Conservation (phyloP, 129 eudicot species). For the Lonicera japonica region DNA sequence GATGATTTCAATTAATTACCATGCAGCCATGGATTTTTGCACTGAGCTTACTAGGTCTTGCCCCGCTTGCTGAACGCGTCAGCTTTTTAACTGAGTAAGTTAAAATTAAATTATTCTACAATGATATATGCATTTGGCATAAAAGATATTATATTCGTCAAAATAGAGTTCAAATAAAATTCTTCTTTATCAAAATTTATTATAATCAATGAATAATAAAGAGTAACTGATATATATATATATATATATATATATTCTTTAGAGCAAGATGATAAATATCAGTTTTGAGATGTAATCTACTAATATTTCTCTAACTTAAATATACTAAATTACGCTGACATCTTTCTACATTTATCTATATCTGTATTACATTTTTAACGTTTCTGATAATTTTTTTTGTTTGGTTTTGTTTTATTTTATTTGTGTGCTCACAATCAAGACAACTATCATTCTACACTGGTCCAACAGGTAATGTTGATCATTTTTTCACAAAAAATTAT, state of each 20-base stretch:
- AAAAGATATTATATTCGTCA: too few relatives aligned
- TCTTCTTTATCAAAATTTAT: too few relatives aligned
- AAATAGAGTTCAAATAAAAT: too few relatives aligned
- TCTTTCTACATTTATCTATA: too few relatives aligned
- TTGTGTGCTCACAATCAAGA: constrained; percentile 28
- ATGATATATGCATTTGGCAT: too few relatives aligned
- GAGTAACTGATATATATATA: not conserved
- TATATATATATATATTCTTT: too few relatives aligned
- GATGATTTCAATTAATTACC: not conserved
- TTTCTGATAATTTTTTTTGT: constrained; percentile 8
- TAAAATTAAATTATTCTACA: too few relatives aligned
- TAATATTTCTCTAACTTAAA: too few relatives aligned
- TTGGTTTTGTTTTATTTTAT: constrained; percentile 5
- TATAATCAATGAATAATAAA: too few relatives aligned
- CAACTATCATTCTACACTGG: constrained; percentile 87
- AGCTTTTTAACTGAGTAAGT: constrained; percentile 90
- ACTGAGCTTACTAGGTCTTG: constrained; percentile 72
- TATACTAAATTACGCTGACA: too few relatives aligned
- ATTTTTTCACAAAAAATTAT: constrained; percentile 2
- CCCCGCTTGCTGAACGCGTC: constrained; percentile 84
- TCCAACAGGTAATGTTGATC: constrained; percentile 64
- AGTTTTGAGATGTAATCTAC: too few relatives aligned
- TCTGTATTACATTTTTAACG: not conserved
- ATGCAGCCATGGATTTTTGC: constrained; percentile 84
- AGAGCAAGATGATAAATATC: too few relatives aligned